phyloP scores from a whole-genome alignment of 345 rosid genomes.

The Populus euphratica region DNA sequence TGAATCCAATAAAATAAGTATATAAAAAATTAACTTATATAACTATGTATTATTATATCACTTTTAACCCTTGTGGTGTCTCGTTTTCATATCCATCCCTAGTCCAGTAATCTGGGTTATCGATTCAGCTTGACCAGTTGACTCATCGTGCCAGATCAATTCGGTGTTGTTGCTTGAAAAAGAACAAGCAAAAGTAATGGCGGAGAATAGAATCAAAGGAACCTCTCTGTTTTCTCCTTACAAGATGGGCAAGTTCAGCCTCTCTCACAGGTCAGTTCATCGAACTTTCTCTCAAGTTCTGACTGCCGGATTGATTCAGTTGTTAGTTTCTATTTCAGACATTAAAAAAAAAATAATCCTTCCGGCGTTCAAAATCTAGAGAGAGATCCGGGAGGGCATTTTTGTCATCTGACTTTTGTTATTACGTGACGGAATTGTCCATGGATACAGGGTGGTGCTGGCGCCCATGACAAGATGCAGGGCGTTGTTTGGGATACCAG shows the following conservation, averaged over 20 bases:
- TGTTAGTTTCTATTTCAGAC: background rate
- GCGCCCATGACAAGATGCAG: conserved; percentile 94
- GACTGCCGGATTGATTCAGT: background rate
- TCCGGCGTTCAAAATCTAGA: background rate
- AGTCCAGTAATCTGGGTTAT: no score
- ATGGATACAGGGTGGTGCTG: conserved; percentile 60
- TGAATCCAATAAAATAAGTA: no score
- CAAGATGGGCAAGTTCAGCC: conserved; percentile 72
- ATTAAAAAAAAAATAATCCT: no score
- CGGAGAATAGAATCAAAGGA: conserved; percentile 17
- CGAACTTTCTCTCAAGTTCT: background rate
- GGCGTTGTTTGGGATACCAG: conserved; percentile 66
- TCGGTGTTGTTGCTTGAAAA: background rate
- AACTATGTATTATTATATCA: no score
- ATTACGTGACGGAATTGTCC: background rate
- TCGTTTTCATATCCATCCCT: no score
- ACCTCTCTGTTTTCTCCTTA: conserved; percentile 52
- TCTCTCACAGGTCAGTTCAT: conserved; percentile 65
- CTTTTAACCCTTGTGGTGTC: no score
- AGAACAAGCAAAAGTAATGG: conserved; percentile 4
- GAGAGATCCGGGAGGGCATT: conserved; percentile 1
- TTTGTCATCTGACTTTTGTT: background rate
- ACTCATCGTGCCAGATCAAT: no score
- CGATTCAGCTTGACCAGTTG: no score
- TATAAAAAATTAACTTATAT: no score